Base-by-base conservation (phyloP, 1,284 basidiomycete species). In the Boletus sp. region DNA sequence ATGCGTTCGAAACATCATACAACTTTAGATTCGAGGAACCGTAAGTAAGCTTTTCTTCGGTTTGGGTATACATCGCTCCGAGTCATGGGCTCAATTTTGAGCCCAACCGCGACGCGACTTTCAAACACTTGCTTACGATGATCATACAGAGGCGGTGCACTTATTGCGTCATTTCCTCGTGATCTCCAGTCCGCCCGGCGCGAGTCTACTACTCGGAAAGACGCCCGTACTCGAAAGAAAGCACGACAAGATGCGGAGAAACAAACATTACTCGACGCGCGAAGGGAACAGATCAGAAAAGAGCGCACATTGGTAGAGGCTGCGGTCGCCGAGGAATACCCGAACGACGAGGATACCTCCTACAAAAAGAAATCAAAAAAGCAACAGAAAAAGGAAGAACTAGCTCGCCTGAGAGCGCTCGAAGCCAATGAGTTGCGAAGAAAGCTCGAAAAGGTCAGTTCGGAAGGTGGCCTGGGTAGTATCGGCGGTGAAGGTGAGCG, bases 1-100 rank as follows among this genome's bases (percentile, higher is more conserved):
- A 92, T 29, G 80, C 80, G 31, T 92, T 90, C 62, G 90, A 92
- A 72, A 83, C 82, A 18, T 88, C 89, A n/a, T 96, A 96, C 75
- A 96, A 96, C 71, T 95, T 95, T 78, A 86, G 94, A 53, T 96
- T 92, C 70, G 94, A 98, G 73, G 94, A 98, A 74, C 90, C 92
- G 84, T 92, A 65, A 71, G 91, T 84, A 45, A 43, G 45, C 31
- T 57, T 45, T 1, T 27, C 50, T 16, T 31, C 2, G 20, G 27
- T 4, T 55, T 15, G 4, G 2, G 18, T 18, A 43, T 20, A 7
- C 18, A 18, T 39, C 35, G 8, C 20, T 43, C 29, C 20, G 24
- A 44, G 22, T 45, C 46, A 37, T 39, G 12, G 53, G 3, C 35
- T 50, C 20, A 46, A 33, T 22, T 52, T 55, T 20, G 46, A 53